Evolutionary conservation across 2,329 filamentous ascomycete species (phyloP).

Genomic region (Fonsecaea multimorphosa): DNA sequence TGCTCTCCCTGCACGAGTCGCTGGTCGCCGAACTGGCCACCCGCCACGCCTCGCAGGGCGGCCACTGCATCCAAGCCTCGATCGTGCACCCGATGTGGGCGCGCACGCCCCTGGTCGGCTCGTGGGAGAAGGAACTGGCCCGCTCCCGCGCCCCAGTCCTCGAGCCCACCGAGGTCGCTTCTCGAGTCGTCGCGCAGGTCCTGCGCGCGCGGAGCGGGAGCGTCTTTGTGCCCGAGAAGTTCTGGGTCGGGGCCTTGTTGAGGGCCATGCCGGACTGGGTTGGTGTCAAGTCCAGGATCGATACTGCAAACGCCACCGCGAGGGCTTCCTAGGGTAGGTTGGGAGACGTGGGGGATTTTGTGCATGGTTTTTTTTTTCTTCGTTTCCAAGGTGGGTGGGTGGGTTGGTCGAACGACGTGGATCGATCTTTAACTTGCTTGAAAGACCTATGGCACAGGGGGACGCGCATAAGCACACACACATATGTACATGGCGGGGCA

Average conservation of each 20-base stretch:
- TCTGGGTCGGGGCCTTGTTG: slow-evolving; percentile 43
- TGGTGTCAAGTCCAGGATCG: slow-evolving; percentile 14
- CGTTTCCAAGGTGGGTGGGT: background rate
- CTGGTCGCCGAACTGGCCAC: slow-evolving; percentile 64
- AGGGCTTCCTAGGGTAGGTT: background rate
- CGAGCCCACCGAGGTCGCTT: slow-evolving; percentile 60
- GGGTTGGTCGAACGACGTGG: no score
- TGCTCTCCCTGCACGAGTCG: slow-evolving; percentile 71
- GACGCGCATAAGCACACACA: background rate
- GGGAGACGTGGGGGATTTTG: background rate
- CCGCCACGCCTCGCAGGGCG: slow-evolving; percentile 52
- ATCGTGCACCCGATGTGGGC: slow-evolving; percentile 37
- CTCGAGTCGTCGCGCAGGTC: slow-evolving; percentile 66
- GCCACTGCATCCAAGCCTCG: slow-evolving; percentile 30
- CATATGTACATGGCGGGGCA: background rate
- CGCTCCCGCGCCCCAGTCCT: slow-evolving; percentile 54
- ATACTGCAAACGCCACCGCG: background rate
- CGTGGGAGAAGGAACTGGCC: slow-evolving; percentile 63
- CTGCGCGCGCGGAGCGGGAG: slow-evolving; percentile 52
- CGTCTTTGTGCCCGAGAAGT: slow-evolving; percentile 34
- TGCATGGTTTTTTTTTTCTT: no score
- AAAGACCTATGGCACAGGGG: no score
- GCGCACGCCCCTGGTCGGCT: slow-evolving; percentile 28
- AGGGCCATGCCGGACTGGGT: slow-evolving; percentile 68
- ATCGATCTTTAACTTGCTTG: no score